phyloP scores from a whole-genome alignment of 2,329 filamentous ascomycete genomes.

The Chaetomiaceae sp. region DNA sequence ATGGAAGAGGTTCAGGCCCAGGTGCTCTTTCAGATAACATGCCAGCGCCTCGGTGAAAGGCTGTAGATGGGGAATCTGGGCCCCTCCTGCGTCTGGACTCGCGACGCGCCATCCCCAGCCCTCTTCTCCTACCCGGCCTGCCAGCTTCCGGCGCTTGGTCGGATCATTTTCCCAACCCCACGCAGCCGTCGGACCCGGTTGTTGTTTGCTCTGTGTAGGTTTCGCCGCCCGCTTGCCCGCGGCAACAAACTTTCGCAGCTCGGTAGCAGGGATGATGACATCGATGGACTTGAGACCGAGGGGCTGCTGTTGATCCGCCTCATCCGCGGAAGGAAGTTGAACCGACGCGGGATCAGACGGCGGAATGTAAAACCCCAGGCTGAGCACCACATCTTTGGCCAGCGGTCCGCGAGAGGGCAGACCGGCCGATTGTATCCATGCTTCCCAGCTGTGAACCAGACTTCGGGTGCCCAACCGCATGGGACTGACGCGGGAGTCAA shows the following conservation, averaged over 20 bases:
- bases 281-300: conserved; percentile 44
- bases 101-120: conserved; percentile 47
- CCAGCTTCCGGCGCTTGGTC: conserved; percentile 41
- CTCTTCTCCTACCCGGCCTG: conserved; percentile 45
- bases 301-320: conserved; percentile 5
- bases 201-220: conserved; percentile 16
- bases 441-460: conserved; percentile 46
- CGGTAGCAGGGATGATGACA: conserved; percentile 45
- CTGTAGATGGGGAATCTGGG: conserved; percentile 22
- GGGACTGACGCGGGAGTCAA: conserved; percentile 52
- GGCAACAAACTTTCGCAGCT: conserved; percentile 43
- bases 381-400: conserved; percentile 46
- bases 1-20: conserved; percentile 52
- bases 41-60: conserved; percentile 49
- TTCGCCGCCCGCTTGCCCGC: conserved; percentile 31
- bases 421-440: conserved; percentile 42
- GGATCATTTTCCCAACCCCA: conserved; percentile 31
- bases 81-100: background rate
- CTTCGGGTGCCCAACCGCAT: conserved; percentile 47
- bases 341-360: conserved; percentile 13
- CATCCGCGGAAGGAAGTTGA: background rate
- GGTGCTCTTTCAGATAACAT: conserved; percentile 46
- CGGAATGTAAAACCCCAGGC: conserved; percentile 46
- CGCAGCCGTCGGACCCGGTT: background rate
- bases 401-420: conserved; percentile 32